Base-by-base conservation (phyloP, 768 basidiomycete genomes). In the Suillus discolor region DNA sequence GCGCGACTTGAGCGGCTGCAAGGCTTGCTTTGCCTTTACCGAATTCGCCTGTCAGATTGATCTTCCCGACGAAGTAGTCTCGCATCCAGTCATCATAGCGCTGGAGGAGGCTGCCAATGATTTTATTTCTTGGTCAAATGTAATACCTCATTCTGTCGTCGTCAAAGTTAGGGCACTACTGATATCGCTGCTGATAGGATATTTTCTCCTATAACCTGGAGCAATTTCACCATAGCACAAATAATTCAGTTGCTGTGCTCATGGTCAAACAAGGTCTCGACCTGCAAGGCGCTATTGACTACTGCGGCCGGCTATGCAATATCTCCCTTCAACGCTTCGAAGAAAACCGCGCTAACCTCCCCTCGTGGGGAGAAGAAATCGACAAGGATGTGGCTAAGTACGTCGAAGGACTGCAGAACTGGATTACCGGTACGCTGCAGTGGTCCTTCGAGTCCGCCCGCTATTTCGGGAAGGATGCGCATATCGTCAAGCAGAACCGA, bases 131-230 rank as follows among this genome's bases (percentile, higher is more conserved):
- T 84, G 83, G 79, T 82, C 79, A 47, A 84, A 83, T 61, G 82
- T 79, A 66, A 66, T 68, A 51, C 62, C 53, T 7, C 44, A 65
- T 20, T 64, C 61, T 74, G 11, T 31, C 54, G 36, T 63, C 7
- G 6, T n/a, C n/a, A n/a, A 18, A n/a, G 31, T 16, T 1, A 38
- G 34, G 18, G 18, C 57, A 67, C 16, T 59, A 16, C 39, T 59
- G 25, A 59, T 11, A 69, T 64, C 6, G 8, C 8, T 61, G 18
- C 16, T 23, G 3, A 5, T 2, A 90, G 90, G 90, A 91, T 67
- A 88, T 91, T 44, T 88, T 88, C 72, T 92, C 89, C 1, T 92
- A 89, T 75, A 90, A 91, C 66, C 84, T 86, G 55, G 91, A 92
- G 71, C 90, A 91, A 74, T 84, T 89, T 2, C 84, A 86, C 18